These are phyloP conservation scores for Cladophialophora immunda DNA, from an alignment of 2,329 filamentous ascomycete species.

Conservation along the genomic window DNA sequence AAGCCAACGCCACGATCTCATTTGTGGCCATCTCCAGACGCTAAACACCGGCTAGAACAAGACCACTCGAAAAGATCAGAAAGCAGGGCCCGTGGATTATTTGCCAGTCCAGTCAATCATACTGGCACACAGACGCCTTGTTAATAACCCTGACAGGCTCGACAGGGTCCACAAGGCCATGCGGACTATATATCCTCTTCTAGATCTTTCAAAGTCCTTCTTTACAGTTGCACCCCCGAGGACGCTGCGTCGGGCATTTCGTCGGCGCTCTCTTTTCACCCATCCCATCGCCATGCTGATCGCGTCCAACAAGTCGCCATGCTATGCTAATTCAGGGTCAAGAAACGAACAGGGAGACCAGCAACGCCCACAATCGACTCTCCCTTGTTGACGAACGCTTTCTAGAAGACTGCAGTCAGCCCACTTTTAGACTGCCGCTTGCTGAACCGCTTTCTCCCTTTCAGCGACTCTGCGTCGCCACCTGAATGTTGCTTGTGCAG, in stretches of 20 bases:
- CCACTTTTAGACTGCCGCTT: constrained; percentile 94
- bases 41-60: constrained; percentile 15
- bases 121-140: background rate
- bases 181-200: constrained; percentile 19
- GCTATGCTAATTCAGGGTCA: constrained; percentile 30
- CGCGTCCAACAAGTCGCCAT: constrained; percentile 30
- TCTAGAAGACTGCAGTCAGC: constrained; percentile 84
- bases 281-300: constrained; percentile 29
- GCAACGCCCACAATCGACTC: background rate
- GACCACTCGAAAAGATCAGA: background rate
- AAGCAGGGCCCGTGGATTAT: background rate
- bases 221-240: constrained; percentile 22
- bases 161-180: background rate
- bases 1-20: constrained; percentile 24
- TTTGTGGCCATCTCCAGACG: constrained; percentile 23
- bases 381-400: constrained; percentile 13
- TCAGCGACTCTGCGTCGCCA: constrained; percentile 63
- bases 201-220: constrained; percentile 21
- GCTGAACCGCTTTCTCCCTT: constrained; percentile 76
- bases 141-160: background rate
- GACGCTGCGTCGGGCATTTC: background rate
- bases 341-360: constrained; percentile 24
- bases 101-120: constrained; percentile 11
- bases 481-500: constrained; percentile 53
- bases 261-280: constrained; percentile 21